These are phyloP conservation scores for Boletus eberwhitei DNA, from an alignment of 768 basidiomycete species.

Conservation along the genomic window DNA sequence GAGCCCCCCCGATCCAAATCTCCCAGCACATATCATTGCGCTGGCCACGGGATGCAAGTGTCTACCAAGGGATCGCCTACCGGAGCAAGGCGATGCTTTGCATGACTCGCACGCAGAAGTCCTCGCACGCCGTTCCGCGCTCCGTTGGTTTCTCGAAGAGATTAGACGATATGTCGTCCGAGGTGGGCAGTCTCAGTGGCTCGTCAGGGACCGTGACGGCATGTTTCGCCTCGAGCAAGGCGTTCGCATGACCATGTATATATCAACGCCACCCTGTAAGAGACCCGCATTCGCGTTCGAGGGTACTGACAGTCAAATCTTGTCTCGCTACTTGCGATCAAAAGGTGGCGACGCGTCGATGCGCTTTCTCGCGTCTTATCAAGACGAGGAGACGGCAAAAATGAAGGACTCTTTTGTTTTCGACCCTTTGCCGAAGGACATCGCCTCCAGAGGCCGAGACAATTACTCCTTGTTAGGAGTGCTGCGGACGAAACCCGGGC, in stretches of 20 bases:
- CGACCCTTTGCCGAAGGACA: constrained; percentile 33
- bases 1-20: constrained; percentile 27
- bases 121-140: constrained; percentile 74
- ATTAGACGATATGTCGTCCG: constrained; percentile 29
- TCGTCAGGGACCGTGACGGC: constrained; percentile 35
- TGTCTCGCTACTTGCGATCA: constrained; percentile 1
- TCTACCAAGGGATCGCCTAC: constrained; percentile 59
- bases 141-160: constrained; percentile 81
- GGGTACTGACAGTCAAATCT: constrained; percentile 16
- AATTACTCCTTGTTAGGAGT: constrained; percentile 73
- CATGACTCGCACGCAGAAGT: constrained; percentile 94
- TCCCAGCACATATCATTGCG: constrained; percentile 54
- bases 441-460: constrained; percentile 70
- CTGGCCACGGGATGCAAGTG: constrained; percentile 86
- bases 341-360: constrained; percentile 92
- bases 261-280: constrained; percentile 66
- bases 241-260: constrained; percentile 64
- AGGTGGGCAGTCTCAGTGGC: constrained; percentile 47
- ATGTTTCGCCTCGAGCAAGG: constrained; percentile 45
- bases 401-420: constrained; percentile 52
- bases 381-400: constrained; percentile 68
- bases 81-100: constrained; percentile 68
- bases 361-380: constrained; percentile 67
- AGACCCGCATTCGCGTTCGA: constrained; percentile 45
- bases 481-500: constrained; percentile 90